phyloP scores from a whole-genome alignment of 805 yeast species.

The Suhomyces sp. region DNA sequence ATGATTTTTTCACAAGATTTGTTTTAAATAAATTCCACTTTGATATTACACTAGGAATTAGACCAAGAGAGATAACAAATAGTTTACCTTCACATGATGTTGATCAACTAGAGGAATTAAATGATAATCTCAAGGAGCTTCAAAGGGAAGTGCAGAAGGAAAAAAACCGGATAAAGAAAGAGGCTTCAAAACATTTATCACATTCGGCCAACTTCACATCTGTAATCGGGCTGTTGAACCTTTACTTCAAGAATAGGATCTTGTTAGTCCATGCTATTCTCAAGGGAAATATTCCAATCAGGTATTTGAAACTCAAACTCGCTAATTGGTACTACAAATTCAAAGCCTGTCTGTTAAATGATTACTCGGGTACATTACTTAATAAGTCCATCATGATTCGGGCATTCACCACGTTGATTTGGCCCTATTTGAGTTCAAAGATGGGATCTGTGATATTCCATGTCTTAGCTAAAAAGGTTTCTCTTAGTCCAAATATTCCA shows the following conservation, averaged over 20 bases:
- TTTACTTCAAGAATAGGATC: neutral
- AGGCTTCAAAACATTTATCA: neutral
- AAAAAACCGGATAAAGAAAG: neutral
- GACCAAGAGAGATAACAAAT: slow-evolving; percentile 38
- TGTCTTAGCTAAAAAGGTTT: slow-evolving; percentile 6
- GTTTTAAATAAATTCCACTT: slow-evolving; percentile 36
- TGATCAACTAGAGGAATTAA: slow-evolving; percentile 23
- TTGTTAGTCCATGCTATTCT: slow-evolving; percentile 3
- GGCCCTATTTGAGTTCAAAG: slow-evolving; percentile 41
- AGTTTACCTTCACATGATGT: slow-evolving; percentile 20
- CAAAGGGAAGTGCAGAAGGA: slow-evolving; percentile 2
- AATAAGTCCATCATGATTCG: slow-evolving; percentile 25
- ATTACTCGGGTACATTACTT: slow-evolving; percentile 29
- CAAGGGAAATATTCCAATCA: slow-evolving; percentile 4
- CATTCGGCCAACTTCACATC: neutral
- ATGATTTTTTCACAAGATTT: slow-evolving; percentile 32
- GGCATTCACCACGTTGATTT: slow-evolving; percentile 32
- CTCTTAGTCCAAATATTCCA: slow-evolving; percentile 6
- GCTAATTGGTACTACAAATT: slow-evolving; percentile 20
- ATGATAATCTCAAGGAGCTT: slow-evolving; percentile 6
- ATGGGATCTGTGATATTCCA: slow-evolving; percentile 26
- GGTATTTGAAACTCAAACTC: slow-evolving; percentile 8
- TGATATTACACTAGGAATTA: slow-evolving; percentile 22
- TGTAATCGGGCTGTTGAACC: no score
- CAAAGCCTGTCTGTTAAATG: slow-evolving; percentile 35